Base-by-base conservation (phyloP, 805 yeast genomes). In the Barnettozyma populi region DNA sequence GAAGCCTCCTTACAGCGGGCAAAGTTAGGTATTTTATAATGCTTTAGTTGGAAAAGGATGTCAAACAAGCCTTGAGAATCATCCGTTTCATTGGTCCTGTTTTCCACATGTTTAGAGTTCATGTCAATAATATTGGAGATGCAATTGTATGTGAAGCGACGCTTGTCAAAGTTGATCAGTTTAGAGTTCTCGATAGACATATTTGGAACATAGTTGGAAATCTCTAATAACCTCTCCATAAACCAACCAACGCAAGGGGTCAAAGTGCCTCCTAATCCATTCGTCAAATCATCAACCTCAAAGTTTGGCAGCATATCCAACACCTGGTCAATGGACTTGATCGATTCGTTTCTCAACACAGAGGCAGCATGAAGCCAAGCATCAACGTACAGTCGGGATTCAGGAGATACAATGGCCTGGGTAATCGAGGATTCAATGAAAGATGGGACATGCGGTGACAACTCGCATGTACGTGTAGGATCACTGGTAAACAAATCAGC, bases 231-330 rank as follows among this genome's bases (percentile, higher is more conserved):
- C 51, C 95, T 80, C 56, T 86, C 92, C 21, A 85, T 71, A 44
- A 89, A 72, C 98, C 98, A 92, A 10, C 97, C 97, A 50, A 89
- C 79, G 59, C 97, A 90, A 2, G 96, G 94, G 6, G 89, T 78
- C 43, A 87, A 67, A 0, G 82, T 74, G 46, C 73, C 72, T 49
- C 63, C 52, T 52, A 51, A 51, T 4, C 50, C 55, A n/a, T 56
- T 65, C 4, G 62, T 49, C 44, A 64, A 52, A 48, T 61, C 62
- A 31, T 63, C 62, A 34, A 60, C 60, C 47, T 70, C 72, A 49
- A 63, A 53, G 46, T 65, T 56, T 20, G 73, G 71, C 51, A 62
- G 56, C 41, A 70, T 59, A 42, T 56, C 64, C 14, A 57, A 52
- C 51, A 61, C 64, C 36, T 59, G 52, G 35, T 68, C 67, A 36